These are phyloP conservation scores for Fraxinus xanthoxyloides DNA, from an alignment of 305 asterid genomes.

Conservation along the genomic window DNA sequence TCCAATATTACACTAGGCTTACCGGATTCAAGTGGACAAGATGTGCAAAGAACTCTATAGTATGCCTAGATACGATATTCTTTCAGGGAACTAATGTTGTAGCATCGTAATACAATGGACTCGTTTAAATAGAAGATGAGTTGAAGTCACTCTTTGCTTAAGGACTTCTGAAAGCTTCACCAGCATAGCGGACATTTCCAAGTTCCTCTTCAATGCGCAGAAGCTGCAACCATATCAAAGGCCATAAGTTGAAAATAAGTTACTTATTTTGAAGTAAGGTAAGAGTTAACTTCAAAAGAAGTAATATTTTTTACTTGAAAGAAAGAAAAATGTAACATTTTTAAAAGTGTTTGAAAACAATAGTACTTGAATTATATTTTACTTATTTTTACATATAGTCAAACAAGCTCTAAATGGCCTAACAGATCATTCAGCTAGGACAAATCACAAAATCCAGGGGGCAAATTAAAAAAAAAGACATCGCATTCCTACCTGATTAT, in stretches of 20 bases:
- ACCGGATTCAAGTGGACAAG: background rate
- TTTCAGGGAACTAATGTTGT: background rate
- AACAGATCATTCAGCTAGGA: background rate
- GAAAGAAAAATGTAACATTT: background rate
- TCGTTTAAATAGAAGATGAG: background rate
- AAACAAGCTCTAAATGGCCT: background rate
- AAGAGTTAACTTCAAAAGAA: background rate
- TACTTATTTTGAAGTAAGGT: background rate
- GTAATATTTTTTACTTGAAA: background rate
- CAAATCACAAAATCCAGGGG: background rate
- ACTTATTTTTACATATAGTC: background rate
- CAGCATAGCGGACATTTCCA: conserved; percentile 90
- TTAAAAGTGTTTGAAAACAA: background rate
- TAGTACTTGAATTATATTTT: background rate
- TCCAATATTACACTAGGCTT: background rate
- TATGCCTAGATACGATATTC: background rate
- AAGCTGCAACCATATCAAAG: conserved; percentile 48
- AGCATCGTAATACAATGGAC: background rate
- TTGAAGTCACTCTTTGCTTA: conserved; percentile 25
- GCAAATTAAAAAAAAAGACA: background rate
- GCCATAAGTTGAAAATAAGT: background rate
- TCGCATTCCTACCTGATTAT: conserved; percentile 66
- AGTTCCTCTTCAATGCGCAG: conserved; percentile 96
- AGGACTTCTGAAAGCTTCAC: conserved; percentile 88
- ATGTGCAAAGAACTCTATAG: background rate